Evolutionary conservation across 2,329 filamentous ascomycete species (phyloP), one percentile per base, ranked within the genome.

Genomic region (Colletotrichum nymphaeae): DNA sequence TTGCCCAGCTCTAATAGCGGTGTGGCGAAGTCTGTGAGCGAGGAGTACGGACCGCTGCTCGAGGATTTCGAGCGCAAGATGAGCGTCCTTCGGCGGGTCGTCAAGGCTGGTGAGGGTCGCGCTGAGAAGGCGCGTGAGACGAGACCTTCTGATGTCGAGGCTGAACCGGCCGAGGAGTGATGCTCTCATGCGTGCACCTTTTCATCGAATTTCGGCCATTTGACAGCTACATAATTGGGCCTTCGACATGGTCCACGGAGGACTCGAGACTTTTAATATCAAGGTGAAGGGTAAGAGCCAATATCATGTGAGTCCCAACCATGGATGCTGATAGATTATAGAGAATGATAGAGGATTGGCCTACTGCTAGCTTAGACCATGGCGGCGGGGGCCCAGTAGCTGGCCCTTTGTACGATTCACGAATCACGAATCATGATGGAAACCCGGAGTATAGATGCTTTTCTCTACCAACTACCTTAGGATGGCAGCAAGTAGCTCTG

Each of bases 61-160:
- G 87, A 88, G 19, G 88, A 90, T 46, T 93, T 93, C 74, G 87
- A 89, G 67, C 84, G 84, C 72, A 85, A 88, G 57, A 91, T 93
- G 89, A 81, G 74, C 3, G 82, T 89, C 24, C 77, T 92, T 74
- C 85, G 85, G 64, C 88, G 83, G 76, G 86, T 91, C 3, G 86
- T 90, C 9, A 85, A 85, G n/a, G 85, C 87, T n/a, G 84, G 85
- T 3, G 85, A 88, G 69, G 70, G 32, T 12, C 46, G 59, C 35
- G 73, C 60, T 11, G 67, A 67, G 56, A 72, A 72, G 59, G 75
- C 64, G 35, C 30, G 64, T 11, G 63, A 63, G 53, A 63, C 42
- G 19, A 58, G 4, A 12, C 11, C 6, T 14, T 24, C 28, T 5
- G 5, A n/a, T 2, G 72, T 12, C 9, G 67, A 66, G 8, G 58